Evolutionary conservation across 2,329 filamentous ascomycete genomes (phyloP), one percentile per base, ranked within the genome.

Genomic region (Ceratocystis alfenasii): DNA sequence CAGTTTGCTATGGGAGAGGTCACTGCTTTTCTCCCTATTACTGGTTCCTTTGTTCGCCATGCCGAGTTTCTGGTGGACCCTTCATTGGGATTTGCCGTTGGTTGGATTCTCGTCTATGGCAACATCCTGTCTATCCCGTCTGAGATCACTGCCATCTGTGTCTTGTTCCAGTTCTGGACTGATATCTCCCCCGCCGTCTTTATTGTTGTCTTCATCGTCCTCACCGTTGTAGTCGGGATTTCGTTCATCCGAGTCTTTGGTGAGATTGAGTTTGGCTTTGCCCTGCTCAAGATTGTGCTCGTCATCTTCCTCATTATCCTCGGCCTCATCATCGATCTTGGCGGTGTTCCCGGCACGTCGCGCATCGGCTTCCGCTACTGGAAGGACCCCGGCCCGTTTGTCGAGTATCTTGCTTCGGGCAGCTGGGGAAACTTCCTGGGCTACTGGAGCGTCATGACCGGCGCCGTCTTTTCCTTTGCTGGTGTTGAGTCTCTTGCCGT

Each of bases 351-450:
- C 0, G 82, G 82, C 3, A 80, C 79, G 0, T 78, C 81, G 22
- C 76, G 81, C 3, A 78, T 85, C 63, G 87, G 87, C 1, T 89
- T 89, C 73, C 74, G 78, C 48, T 89, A 88, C 74, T 91, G 87
- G 88, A 81, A 77, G 64, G 74, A 84, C 41, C 87, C 87, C 0
- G 87, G 85, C 1, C 83, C 86, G 0, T 87, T 88, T 70, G 83
- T 86, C 44, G 82, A 86, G 70, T 83, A 86, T 71, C 80, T 88
- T n/a, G 78, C 78, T 2, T 76, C 75, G 0, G 80, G 83, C 0
- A 76, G 81, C 36, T 83, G 78, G 76, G 87, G 86, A 15, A 77
- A 78, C 15, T 89, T 90, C 71, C 77, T 89, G 3, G 87, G 87
- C 6, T 84, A 88, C 70, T 80, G 82, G 65, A 82, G 84, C 46